Base-by-base conservation (phyloP, 208 protist genomes). In the Histomonas meleagridis region DNA sequence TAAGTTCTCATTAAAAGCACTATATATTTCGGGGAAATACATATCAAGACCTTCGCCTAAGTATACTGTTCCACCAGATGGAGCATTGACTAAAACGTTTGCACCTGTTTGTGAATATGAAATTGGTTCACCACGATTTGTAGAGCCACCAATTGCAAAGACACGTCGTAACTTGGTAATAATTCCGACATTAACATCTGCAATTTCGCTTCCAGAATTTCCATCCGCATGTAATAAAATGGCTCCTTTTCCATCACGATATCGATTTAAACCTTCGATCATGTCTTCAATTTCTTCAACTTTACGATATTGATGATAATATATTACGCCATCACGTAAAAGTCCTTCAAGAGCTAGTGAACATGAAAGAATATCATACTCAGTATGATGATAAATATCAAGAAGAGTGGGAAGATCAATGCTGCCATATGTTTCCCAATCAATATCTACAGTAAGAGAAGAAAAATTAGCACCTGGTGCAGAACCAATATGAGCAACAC, bases 271-370 rank as follows among this genome's bases (percentile, higher is more conserved):
- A 38, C 55, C 76, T 1, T 12, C 18, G 40, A 55, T 86, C 43
- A 86, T 86, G 55, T 86, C 76, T 43, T 86, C 46, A 16, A 86
- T 55, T 86, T 86, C 76, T 1, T 86, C 76, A 32, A 46, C 76
- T 86, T n/a, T 28, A 40, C 51, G 23, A 49, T 26, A 3, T 49
- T 9, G 38, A 90, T 49, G 26, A 90, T 90, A 0, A 49, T 4
- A 32, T n/a, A n/a, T n/a, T n/a, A n/a, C n/a, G n/a, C n/a, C n/a
- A n/a, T n/a, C n/a, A n/a, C n/a, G n/a, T n/a, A n/a, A n/a, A n/a
- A n/a, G n/a, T n/a, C n/a, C n/a, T n/a, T n/a, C n/a, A n/a, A n/a
- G n/a, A n/a, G n/a, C n/a, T n/a, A n/a, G n/a, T n/a, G n/a, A n/a
- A n/a, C n/a, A n/a, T n/a, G n/a, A n/a, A n/a, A n/a, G n/a, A n/a